Conservation (phyloP, 2,329 filamentous ascomycete genomes). For the Botrytis porri region DNA sequence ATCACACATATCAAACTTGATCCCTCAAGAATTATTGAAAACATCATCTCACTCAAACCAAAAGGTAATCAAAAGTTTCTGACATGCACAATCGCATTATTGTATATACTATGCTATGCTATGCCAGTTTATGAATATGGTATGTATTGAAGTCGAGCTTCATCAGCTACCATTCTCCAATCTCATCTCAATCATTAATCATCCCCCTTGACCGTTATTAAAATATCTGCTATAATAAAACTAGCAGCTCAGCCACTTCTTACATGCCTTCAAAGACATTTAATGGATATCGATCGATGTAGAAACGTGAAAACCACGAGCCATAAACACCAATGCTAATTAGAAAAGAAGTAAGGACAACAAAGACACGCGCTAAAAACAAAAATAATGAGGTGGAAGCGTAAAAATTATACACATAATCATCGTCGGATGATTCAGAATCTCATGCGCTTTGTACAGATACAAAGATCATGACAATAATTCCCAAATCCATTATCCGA, state of each 20-base stretch:
- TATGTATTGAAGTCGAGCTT: neutral
- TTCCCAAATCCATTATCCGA: neutral
- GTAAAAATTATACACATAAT: constrained; percentile 29
- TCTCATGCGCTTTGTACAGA: constrained; percentile 16
- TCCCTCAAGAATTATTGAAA: too few relatives aligned
- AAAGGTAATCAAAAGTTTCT: neutral
- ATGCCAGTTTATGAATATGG: constrained; percentile 2
- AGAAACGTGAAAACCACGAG: constrained; percentile 29
- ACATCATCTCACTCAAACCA: neutral
- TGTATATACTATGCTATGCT: constrained; percentile 11
- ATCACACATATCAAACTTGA: neutral
- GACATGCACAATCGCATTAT: constrained; percentile 2
- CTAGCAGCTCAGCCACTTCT: constrained; percentile 11
- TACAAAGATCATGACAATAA: constrained; percentile 17
- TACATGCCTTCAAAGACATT: neutral
- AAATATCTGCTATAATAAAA: constrained; percentile 14
- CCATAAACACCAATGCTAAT: constrained; percentile 39
- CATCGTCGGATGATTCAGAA: constrained; percentile 29
- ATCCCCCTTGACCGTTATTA: constrained; percentile 15
- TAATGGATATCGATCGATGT: constrained; percentile 21
- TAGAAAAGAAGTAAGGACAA: constrained; percentile 24
- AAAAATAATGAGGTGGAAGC: constrained; percentile 22
- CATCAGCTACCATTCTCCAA: neutral
- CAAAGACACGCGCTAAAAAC: constrained; percentile 13
- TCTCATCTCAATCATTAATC: constrained; percentile 10